Conservation (phyloP, 1,284 basidiomycete species). For the Ganoderma lingzhi region DNA sequence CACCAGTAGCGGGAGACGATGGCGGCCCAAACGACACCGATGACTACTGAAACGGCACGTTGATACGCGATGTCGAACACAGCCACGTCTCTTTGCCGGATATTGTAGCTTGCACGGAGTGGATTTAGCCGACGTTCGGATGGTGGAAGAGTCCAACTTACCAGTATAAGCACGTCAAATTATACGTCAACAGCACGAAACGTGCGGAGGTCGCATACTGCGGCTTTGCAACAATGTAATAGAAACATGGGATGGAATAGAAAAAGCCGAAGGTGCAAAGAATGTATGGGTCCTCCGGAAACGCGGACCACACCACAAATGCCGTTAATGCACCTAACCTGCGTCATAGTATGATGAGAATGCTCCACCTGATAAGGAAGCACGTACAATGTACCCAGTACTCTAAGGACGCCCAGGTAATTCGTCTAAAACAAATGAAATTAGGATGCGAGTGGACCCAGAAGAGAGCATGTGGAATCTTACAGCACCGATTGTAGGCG, state of each 20-base stretch:
- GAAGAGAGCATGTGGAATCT: conserved; percentile 39
- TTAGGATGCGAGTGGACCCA: conserved; percentile 15
- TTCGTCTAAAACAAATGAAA: conserved; percentile 69
- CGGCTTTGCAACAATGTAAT: conserved; percentile 85
- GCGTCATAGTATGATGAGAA: conserved; percentile 37
- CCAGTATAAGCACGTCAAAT: conserved; percentile 90
- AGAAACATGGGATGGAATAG: conserved; percentile 95
- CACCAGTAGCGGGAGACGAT: conserved; percentile 92
- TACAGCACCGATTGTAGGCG: conserved; percentile 87
- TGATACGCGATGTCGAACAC: conserved; percentile 80
- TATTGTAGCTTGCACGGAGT: conserved; percentile 76
- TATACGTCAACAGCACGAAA: conserved; percentile 92
- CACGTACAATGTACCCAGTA: conserved; percentile 83
- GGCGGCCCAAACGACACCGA: conserved; percentile 90
- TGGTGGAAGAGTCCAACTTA: conserved; percentile 46
- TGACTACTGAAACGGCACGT: conserved; percentile 84
- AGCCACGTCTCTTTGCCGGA: conserved; percentile 73
- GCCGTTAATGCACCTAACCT: conserved; percentile 86
- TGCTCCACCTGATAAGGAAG: background rate
- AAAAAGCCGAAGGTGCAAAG: conserved; percentile 89
- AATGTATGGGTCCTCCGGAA: conserved; percentile 79
- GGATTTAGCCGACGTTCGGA: background rate
- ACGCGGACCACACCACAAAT: conserved; percentile 73
- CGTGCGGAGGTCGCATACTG: conserved; percentile 83
- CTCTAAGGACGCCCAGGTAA: conserved; percentile 78